These are phyloP conservation scores for Aphanomyces invadans DNA, from an alignment of 352 stramenopile genomes.

Conservation along the genomic window DNA sequence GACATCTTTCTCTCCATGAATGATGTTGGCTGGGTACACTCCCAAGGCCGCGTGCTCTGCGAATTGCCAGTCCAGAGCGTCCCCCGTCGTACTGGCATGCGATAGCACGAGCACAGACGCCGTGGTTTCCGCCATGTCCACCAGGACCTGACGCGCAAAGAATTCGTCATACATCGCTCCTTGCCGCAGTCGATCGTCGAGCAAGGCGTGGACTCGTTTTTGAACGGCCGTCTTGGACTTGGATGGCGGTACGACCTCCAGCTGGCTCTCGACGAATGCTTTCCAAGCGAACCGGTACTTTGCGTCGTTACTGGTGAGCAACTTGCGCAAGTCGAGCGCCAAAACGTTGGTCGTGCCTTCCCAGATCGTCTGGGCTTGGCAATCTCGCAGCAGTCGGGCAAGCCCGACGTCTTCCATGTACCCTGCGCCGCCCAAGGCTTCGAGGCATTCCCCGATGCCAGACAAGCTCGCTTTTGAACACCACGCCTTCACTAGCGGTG, in stretches of 20 bases:
- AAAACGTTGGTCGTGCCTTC: conserved; percentile 1
- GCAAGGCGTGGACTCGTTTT: not conserved
- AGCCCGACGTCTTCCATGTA: conserved; percentile 7
- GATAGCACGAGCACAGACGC: not conserved
- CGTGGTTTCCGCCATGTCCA: not conserved
- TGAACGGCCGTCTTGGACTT: not conserved
- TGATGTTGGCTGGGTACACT: not conserved
- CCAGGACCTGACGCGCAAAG: not conserved
- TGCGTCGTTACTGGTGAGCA: not conserved
- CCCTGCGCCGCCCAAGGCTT: not conserved
- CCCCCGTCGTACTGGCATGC: not conserved
- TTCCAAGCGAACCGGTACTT: not conserved
- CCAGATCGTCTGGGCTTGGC: conserved; percentile 4
- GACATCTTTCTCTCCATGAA: not conserved
- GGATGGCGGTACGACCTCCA: not conserved
- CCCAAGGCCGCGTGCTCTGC: not conserved
- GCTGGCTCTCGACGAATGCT: not conserved
- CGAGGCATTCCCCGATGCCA: not conserved
- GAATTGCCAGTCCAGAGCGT: not conserved
- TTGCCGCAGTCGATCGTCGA: not conserved
- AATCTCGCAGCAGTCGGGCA: not conserved
- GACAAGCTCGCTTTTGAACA: not conserved
- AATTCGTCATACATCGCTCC: not conserved
- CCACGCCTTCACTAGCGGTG: not conserved
- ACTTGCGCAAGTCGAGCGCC: not conserved